phyloP scores from a whole-genome alignment of 2,329 filamentous ascomycete species.

The Scortechinia acanthostroma region DNA sequence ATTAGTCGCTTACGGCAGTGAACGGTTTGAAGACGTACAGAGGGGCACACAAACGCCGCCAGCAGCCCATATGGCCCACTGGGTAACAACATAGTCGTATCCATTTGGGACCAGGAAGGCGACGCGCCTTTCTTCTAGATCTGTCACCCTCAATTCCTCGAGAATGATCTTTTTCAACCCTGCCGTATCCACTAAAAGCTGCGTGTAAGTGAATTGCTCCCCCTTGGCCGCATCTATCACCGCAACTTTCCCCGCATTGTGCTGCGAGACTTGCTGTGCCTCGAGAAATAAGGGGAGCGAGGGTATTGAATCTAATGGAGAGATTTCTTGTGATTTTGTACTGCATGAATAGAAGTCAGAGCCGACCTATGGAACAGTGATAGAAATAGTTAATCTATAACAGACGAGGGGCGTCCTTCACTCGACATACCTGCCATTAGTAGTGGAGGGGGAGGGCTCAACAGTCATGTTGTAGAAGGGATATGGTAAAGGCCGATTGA shows the following conservation, averaged over 20 bases:
- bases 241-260: slow-evolving; percentile 21
- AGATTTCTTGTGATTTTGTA: too few relatives aligned
- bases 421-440: too few relatives aligned
- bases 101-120: slow-evolving; percentile 27
- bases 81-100: slow-evolving; percentile 28
- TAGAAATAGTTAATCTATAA: too few relatives aligned
- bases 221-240: slow-evolving; percentile 25
- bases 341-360: too few relatives aligned
- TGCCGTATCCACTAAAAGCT: slow-evolving; percentile 26
- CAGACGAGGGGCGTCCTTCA: too few relatives aligned
- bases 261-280: slow-evolving; percentile 21
- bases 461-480: too few relatives aligned
- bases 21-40: slow-evolving; percentile 18
- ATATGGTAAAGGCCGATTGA: too few relatives aligned
- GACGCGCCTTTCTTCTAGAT: slow-evolving; percentile 23
- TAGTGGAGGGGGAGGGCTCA: too few relatives aligned
- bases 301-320: slow-evolving; percentile 15
- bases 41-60: slow-evolving; percentile 31
- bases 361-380: too few relatives aligned
- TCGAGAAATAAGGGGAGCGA: slow-evolving; percentile 26
- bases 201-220: slow-evolving; percentile 25
- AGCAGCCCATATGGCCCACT: slow-evolving; percentile 32
- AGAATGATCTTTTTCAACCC: slow-evolving; percentile 22
- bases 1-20: too few relatives aligned
- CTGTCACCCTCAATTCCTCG: slow-evolving; percentile 14